Evolutionary conservation across 192 early-diverging fungal genomes (phyloP).

Genomic region (Linnemannia zychae): DNA sequence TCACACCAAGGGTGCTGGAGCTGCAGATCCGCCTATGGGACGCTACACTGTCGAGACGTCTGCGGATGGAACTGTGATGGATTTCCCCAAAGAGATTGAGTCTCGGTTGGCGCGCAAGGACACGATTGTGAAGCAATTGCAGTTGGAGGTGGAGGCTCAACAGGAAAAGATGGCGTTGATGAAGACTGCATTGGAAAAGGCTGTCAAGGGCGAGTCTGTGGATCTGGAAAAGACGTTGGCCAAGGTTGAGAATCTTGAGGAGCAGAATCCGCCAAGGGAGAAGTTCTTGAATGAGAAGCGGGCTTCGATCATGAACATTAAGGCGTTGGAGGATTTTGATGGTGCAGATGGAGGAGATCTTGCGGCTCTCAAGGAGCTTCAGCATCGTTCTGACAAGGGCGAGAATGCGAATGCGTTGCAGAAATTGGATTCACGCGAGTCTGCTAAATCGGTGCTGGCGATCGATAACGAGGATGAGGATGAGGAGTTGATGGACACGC

Average conservation of each 20-base stretch:
- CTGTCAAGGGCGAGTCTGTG: conserved; percentile 32
- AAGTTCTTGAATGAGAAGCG: conserved; percentile 47
- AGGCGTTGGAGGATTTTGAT: conserved; percentile 19
- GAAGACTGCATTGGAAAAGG: conserved; percentile 43
- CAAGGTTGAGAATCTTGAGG: conserved; percentile 50
- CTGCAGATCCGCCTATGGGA: conserved; percentile 5
- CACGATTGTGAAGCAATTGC: conserved; percentile 34
- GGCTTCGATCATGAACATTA: conserved; percentile 39
- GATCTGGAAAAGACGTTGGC: conserved; percentile 53
- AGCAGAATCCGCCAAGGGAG: conserved; percentile 38
- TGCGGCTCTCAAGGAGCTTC: conserved; percentile 15
- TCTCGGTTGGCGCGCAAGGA: conserved; percentile 43
- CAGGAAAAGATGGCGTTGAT: conserved; percentile 58
- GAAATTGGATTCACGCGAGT: neutral
- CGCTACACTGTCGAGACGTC: conserved; percentile 32
- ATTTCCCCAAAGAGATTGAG: conserved; percentile 36
- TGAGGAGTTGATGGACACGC: conserved; percentile 40
- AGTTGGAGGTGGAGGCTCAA: conserved; percentile 45
- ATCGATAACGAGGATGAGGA: conserved; percentile 27
- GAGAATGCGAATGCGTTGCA: neutral
- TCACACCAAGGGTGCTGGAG: conserved; percentile 50
- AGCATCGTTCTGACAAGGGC: neutral
- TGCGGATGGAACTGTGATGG: conserved; percentile 27
- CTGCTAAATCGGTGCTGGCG: neutral
- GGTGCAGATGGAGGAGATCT: conserved; percentile 16